Evolutionary conservation across 345 rosid species (phyloP).

Genomic region (Euphorbia peplus): DNA sequence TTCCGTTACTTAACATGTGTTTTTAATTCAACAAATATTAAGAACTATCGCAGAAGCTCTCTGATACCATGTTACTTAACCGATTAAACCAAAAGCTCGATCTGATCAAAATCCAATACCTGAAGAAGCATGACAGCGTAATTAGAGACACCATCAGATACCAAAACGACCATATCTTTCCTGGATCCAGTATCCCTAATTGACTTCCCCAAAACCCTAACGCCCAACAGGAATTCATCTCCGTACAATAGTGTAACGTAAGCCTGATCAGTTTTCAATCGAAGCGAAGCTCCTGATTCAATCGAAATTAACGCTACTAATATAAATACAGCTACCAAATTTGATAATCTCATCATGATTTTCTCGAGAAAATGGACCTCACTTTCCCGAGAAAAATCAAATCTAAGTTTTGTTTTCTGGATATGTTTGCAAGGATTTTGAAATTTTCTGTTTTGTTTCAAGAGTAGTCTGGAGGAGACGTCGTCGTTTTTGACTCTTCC

Average conservation of each 20-base stretch:
- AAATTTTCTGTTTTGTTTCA: not conserved
- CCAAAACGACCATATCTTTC: constrained; percentile 82
- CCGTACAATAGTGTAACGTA: constrained; percentile 87
- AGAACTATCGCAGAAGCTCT: too few relatives aligned
- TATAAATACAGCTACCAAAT: constrained; percentile 7
- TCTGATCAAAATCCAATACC: constrained; percentile 23
- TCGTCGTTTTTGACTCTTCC: constrained; percentile 17
- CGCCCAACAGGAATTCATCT: constrained; percentile 92
- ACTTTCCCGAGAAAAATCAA: not conserved
- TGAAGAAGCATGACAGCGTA: constrained; percentile 61
- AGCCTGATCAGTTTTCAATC: constrained; percentile 53
- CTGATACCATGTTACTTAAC: too few relatives aligned
- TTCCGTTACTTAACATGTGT: too few relatives aligned
- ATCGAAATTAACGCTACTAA: constrained; percentile 29
- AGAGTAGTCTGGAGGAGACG: not conserved
- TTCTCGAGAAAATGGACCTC: constrained; percentile 10
- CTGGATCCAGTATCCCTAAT: constrained; percentile 74
- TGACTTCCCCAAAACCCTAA: constrained; percentile 90
- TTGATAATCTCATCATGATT: constrained; percentile 13
- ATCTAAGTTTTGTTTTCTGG: not conserved
- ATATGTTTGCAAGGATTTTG: constrained; percentile 5
- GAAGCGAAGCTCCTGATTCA: constrained; percentile 34
- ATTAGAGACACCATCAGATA: constrained; percentile 88
- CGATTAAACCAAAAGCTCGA: not conserved
- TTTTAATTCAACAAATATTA: too few relatives aligned